Base-by-base conservation (phyloP, 371 early-diverging fungal genomes). In the Nematocida sp. region DNA sequence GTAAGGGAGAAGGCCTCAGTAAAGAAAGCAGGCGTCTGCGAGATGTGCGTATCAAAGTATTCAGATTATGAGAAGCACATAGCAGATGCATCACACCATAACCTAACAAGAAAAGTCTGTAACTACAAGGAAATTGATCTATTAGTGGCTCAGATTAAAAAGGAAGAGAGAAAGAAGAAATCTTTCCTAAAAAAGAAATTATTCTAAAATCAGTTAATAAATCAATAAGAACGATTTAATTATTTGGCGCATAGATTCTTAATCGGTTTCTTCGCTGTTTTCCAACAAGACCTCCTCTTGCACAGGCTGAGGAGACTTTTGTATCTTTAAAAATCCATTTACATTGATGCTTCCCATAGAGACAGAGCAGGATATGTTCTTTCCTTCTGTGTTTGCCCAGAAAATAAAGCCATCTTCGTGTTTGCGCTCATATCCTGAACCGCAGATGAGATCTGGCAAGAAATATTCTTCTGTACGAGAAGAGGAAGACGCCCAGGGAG, bases 21-120 rank as follows among this genome's bases (percentile, higher is more conserved):
- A 1, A 66, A 55, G 3, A 79, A 78, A 45, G 26, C 65, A 30
- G 82, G 84, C 26, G 67, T 82, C 30, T 84, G 84, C 55, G 84
- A 84, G 55, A 48, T 84, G 11, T 84, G 84, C 36, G 80, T 78
- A 61, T 48, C 35, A 3, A 79, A 71, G 55, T 84, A 68, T 59
- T 50, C 33, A 13, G 79, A 82, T 48, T 84, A 84, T 50, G 60
- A 79, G 7, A 20, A 54, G 36, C 84, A 84, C 65, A 64, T 82
- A 9, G 25, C 47, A 23, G 55, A 55, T n/a, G 33, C 39, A 23
- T 68, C 75, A 36, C 84, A 84, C 49, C 51, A 57, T 39, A 67
- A 59, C n/a, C 69, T 55, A 59, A 79, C 77, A 9, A 55, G 42
- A 18, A 69, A 79, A 53, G 38, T 65, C 50, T 30, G 28, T 16